A percentile compares a stretch with the other conserved stretches of the same genome.
Conservation (phyloP, 1,139 yeast genomes). For the Geotrichum fermentans region DNA sequence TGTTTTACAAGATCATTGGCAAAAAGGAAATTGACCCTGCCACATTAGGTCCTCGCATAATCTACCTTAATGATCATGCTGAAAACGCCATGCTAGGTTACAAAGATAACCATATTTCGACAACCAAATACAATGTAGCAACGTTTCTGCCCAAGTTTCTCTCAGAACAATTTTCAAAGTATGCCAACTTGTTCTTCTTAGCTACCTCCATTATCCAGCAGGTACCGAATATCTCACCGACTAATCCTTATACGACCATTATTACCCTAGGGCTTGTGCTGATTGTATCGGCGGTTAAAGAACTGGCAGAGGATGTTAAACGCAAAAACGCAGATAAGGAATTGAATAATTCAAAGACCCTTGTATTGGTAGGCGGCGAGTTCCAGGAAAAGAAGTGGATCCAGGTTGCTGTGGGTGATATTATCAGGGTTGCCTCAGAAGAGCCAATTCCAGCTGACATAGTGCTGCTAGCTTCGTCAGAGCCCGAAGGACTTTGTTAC, state of each 20-base stretch:
- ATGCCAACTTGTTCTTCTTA: constrained; percentile 89
- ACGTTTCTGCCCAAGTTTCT: constrained; percentile 92
- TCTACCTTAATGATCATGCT: constrained; percentile 56
- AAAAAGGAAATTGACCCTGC: constrained; percentile 36
- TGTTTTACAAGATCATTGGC: constrained; percentile 47
- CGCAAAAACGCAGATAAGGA: constrained; percentile 87
- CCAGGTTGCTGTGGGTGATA: constrained; percentile 84
- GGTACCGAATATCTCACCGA: constrained; percentile 94
- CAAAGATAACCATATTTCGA: constrained; percentile 81
- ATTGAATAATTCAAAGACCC: constrained; percentile 70
- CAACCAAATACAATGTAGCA: constrained; percentile 93
- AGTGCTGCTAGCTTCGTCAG: constrained; percentile 79
- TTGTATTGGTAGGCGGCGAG: constrained; percentile 64
- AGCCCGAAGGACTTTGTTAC: constrained; percentile 96
- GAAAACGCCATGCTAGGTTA: constrained; percentile 56
- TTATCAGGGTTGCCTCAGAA: constrained; percentile 76
- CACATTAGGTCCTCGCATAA: constrained; percentile 57
- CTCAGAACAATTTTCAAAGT: constrained; percentile 94
- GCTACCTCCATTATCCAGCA: constrained; percentile 94
- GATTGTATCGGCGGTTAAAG: constrained; percentile 86
- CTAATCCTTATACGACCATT: constrained; percentile 90
- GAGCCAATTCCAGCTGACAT: constrained; percentile 94
- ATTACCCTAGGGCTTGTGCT: constrained; percentile 83
- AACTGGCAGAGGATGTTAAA: constrained; percentile 82
- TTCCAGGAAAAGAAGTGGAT: constrained; percentile 76